These are phyloP conservation scores for Kluyveromyces wickerhamii DNA, from an alignment of 805 yeast genomes.

Conservation along the genomic window DNA sequence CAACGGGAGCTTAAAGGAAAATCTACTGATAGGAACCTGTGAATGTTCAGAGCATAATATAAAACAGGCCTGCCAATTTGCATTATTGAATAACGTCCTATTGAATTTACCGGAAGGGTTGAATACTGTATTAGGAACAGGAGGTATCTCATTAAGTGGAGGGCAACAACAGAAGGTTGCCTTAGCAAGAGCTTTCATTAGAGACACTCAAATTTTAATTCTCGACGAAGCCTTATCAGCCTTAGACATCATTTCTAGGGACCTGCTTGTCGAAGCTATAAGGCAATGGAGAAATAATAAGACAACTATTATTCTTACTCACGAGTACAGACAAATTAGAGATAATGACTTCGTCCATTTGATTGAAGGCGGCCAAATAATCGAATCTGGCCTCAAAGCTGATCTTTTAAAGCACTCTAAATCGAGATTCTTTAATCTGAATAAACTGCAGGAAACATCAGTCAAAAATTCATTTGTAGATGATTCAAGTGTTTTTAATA, in stretches of 20 bases:
- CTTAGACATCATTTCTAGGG: slow-evolving; percentile 48
- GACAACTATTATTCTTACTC: slow-evolving; percentile 79
- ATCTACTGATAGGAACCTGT: slow-evolving; percentile 46
- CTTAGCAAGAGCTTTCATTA: slow-evolving; percentile 70
- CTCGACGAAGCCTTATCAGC: slow-evolving; percentile 87
- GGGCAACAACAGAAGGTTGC: slow-evolving; percentile 87
- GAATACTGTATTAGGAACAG: slow-evolving; percentile 42
- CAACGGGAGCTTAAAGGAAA: slow-evolving; percentile 52
- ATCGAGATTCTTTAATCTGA: slow-evolving; percentile 3
- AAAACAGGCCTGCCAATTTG: slow-evolving; percentile 40
- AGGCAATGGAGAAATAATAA: slow-evolving; percentile 53
- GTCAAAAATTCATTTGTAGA: no score
- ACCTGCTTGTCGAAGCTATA: slow-evolving; percentile 41
- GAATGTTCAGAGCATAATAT: slow-evolving; percentile 20
- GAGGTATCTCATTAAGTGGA: slow-evolving; percentile 59
- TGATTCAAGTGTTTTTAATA: no score
- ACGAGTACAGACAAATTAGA: slow-evolving; percentile 54
- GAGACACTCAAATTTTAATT: slow-evolving; percentile 67
- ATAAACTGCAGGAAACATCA: slow-evolving; percentile 4
- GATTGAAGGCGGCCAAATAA: slow-evolving; percentile 51
- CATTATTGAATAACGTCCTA: slow-evolving; percentile 45
- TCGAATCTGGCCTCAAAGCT: slow-evolving; percentile 36
- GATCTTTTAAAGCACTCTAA: slow-evolving; percentile 21
- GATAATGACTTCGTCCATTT: slow-evolving; percentile 50
- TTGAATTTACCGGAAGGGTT: slow-evolving; percentile 44